Evolutionary conservation across 176 grass and related monocot genomes (phyloP).

Genomic region (Otatea glauca): DNA sequence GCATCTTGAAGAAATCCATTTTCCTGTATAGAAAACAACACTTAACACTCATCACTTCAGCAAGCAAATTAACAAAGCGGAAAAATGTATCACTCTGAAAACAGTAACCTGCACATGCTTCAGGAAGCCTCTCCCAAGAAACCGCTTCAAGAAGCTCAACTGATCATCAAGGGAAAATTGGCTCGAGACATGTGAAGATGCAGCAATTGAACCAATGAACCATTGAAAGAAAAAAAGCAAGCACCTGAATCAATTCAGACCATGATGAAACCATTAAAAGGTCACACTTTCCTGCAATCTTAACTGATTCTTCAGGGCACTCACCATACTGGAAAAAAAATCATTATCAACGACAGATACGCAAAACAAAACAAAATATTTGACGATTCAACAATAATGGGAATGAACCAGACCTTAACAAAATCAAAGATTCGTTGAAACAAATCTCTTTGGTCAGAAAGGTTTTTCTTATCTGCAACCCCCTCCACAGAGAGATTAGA

Average conservation of each 20-base stretch:
- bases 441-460: constrained; percentile 84
- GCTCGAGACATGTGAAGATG: background rate
- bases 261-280: constrained; percentile 80
- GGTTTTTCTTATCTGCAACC: constrained; percentile 95
- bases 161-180: constrained; percentile 50
- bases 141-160: constrained; percentile 88
- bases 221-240: background rate
- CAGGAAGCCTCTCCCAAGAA: constrained; percentile 86
- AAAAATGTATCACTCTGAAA: constrained; percentile 9
- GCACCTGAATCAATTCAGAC: constrained; percentile 87
- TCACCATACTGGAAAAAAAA: constrained; percentile 56
- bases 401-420: constrained; percentile 62
- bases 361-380: background rate
- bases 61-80: constrained; percentile 1
- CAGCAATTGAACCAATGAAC: background rate
- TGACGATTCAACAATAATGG: constrained; percentile 4
- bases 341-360: background rate
- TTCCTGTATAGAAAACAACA: constrained; percentile 55
- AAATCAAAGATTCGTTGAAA: constrained; percentile 90
- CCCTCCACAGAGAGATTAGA: constrained; percentile 75
- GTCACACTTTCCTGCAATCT: constrained; percentile 74
- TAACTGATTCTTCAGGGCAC: constrained; percentile 69
- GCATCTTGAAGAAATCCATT: constrained; percentile 87
- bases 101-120: constrained; percentile 83
- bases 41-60: constrained; percentile 7